A percentile compares a stretch with the other conserved stretches of the same genome.
These are phyloP conservation scores for Cyamopsis tetragonoloba DNA, from an alignment of 306 rosid species.

Conservation along the genomic window DNA sequence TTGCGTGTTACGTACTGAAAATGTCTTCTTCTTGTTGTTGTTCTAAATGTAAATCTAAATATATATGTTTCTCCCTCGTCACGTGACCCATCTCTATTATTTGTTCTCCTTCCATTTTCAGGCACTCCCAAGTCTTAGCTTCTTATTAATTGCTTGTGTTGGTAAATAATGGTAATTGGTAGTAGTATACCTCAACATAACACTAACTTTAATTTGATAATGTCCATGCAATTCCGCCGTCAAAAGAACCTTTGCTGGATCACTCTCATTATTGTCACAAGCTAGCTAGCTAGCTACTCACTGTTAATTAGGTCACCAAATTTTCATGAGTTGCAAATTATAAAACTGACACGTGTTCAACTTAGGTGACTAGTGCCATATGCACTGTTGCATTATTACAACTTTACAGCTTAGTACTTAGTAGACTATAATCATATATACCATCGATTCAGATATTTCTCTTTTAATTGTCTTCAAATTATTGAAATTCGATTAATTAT, in stretches of 20 bases:
- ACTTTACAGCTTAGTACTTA: not conserved
- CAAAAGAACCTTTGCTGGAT: slow-evolving; percentile 17
- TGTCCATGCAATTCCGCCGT: slow-evolving; percentile 21
- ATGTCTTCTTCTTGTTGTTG: slow-evolving; percentile 3
- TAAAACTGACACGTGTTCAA: slow-evolving; percentile 29
- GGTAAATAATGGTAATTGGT: no score
- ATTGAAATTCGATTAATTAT: no score
- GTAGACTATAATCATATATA: no score
- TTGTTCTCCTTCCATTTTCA: not conserved
- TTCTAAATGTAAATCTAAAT: no score
- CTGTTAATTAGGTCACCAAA: slow-evolving; percentile 26
- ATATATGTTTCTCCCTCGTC: no score
- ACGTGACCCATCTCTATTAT: slow-evolving; percentile 40
- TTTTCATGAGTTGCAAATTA: slow-evolving; percentile 28
- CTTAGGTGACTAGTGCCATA: slow-evolving; percentile 2
- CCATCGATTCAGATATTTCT: no score
- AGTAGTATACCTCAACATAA: no score
- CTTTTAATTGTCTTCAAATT: no score
- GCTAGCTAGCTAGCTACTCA: no score
- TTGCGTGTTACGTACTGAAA: slow-evolving; percentile 23
- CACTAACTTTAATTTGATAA: no score
- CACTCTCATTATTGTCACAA: slow-evolving; percentile 9
- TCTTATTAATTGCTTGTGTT: slow-evolving; percentile 1
- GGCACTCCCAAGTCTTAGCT: not conserved
- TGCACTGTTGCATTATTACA: slow-evolving; percentile 12